Conservation (phyloP, 805 yeast species). For the Wickerhamiella parazyma region DNA sequence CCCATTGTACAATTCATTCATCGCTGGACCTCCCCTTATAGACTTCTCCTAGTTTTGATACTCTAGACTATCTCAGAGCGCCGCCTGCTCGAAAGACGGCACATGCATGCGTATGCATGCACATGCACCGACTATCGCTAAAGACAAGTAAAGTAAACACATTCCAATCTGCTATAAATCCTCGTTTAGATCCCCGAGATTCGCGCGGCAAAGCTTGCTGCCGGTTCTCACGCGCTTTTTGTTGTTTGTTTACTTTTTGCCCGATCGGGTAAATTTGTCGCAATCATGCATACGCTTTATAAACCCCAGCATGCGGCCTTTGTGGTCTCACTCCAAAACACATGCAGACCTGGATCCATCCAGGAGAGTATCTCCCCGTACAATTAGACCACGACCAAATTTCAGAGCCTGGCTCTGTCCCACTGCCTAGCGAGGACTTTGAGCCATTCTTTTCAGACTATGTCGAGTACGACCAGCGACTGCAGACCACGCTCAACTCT, state of each 20-base stretch:
- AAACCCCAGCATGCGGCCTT: background rate
- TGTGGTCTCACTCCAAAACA: background rate
- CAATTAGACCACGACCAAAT: conserved; percentile 9
- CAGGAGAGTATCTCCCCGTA: background rate
- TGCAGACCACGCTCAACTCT: conserved; percentile 42
- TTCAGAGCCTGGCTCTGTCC: conserved; percentile 23
- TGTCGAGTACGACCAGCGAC: conserved; percentile 33
- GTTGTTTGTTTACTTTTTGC: conserved; percentile 14
- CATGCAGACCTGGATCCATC: background rate
- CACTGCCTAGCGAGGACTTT: conserved; percentile 43
- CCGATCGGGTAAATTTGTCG: conserved; percentile 7
- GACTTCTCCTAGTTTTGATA: too few relatives aligned
- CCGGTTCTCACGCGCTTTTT: background rate
- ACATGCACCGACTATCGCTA: background rate
- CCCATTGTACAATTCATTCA: too few relatives aligned
- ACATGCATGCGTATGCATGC: background rate
- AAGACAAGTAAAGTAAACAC: background rate
- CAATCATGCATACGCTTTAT: background rate
- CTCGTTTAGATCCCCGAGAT: background rate
- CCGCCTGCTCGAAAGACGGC: too few relatives aligned
- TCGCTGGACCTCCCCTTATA: too few relatives aligned
- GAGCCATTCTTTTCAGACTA: conserved; percentile 33
- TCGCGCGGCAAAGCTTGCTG: too few relatives aligned
- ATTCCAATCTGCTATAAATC: background rate
- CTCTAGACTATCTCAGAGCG: too few relatives aligned